Evolutionary conservation across 2,329 filamentous ascomycete species (phyloP).

Genomic region (Periconia macrospinosa): DNA sequence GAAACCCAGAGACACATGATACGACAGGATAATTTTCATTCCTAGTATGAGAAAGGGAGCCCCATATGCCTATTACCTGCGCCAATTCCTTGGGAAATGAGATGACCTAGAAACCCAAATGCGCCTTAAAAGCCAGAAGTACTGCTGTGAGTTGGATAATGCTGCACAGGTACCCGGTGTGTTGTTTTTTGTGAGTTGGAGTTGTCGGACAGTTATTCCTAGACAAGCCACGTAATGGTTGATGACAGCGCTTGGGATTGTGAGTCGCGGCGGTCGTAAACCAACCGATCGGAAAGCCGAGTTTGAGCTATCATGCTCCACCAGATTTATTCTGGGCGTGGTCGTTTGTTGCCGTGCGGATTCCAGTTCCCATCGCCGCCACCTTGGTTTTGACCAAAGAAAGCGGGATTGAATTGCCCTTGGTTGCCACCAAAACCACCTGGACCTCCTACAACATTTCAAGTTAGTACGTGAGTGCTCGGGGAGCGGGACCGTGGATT

Average conservation of each 20-base stretch:
- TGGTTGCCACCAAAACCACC: slow-evolving; percentile 66
- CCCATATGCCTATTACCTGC: not conserved
- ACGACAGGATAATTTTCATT: slow-evolving; percentile 2
- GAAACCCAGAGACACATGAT: not conserved
- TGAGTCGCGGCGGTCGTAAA: not conserved
- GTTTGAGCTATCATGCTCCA: not conserved
- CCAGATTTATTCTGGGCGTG: slow-evolving; percentile 66
- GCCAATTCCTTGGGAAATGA: not conserved
- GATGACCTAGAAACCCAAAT: not conserved
- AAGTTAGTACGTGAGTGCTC: not conserved
- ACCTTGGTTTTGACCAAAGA: slow-evolving; percentile 60
- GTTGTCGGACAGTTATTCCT: too few species aligned
- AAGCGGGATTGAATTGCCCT: slow-evolving; percentile 71
- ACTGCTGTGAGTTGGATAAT: too few species aligned
- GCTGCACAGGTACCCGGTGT: too few species aligned
- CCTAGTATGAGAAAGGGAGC: not conserved
- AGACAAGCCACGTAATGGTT: not conserved
- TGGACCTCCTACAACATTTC: slow-evolving; percentile 11
- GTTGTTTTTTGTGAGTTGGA: too few species aligned
- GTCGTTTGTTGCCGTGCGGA: slow-evolving; percentile 78
- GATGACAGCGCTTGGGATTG: not conserved
- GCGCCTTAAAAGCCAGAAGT: not conserved
- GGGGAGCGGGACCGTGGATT: slow-evolving; percentile 12
- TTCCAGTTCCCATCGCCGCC: slow-evolving; percentile 70
- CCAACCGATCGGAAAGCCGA: not conserved